Conservation (phyloP, 176 grass and related monocot species). For the Hsuehochloa calcarea region DNA sequence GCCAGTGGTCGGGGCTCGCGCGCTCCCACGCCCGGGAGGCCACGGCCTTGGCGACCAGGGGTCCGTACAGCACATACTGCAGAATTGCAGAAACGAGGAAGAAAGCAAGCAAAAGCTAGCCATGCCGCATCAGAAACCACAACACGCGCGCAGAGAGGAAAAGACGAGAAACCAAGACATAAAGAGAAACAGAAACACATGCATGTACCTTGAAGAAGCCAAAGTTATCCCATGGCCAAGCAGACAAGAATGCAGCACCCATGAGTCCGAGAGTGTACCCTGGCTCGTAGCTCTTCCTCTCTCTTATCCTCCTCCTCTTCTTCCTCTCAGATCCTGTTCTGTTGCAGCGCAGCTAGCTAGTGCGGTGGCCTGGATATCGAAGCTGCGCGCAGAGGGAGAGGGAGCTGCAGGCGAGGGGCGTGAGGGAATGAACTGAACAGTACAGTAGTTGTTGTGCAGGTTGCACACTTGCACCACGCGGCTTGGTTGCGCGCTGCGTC, state of each 20-base stretch:
- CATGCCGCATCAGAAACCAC: not conserved
- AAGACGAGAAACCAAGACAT: not conserved
- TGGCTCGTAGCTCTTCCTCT: not conserved
- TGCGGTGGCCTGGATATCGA: not conserved
- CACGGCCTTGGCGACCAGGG: conserved; percentile 59
- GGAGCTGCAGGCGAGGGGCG: not conserved
- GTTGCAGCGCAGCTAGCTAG: not conserved
- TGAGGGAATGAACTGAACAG: not conserved
- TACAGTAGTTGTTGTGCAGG: not conserved
- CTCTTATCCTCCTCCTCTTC: not conserved
- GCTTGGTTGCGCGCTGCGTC: not conserved
- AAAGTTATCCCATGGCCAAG: conserved; percentile 88
- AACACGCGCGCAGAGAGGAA: not conserved
- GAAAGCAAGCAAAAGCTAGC: not conserved
- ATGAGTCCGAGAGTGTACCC: conserved; percentile 3
- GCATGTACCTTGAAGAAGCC: conserved; percentile 68
- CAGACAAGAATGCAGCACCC: conserved; percentile 55
- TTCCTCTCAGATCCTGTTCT: not conserved
- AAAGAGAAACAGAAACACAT: not conserved
- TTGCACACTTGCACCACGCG: conserved; percentile 18
- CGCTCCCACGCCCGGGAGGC: conserved; percentile 57
- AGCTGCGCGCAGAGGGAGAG: not conserved
- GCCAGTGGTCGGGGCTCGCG: conserved; percentile 57
- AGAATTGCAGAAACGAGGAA: not conserved
- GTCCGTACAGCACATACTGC: conserved; percentile 69